These are phyloP conservation scores for Calophaca sinica DNA, from an alignment of 306 rosid genomes.

Conservation along the genomic window DNA sequence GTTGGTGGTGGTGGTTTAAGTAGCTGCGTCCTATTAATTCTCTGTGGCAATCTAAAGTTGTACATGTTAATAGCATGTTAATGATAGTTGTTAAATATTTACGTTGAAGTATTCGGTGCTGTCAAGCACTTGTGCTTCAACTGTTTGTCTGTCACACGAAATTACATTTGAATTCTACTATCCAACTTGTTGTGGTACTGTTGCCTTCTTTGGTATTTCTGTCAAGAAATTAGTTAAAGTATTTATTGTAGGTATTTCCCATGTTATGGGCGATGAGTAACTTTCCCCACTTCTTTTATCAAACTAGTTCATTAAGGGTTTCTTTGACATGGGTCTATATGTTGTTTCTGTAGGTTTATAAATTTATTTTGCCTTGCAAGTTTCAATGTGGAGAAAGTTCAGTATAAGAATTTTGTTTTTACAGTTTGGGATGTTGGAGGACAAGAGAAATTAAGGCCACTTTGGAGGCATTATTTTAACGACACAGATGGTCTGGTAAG, in stretches of 20 bases:
- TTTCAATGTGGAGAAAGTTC: slow-evolving; percentile 97
- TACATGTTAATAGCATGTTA: slow-evolving; percentile 3
- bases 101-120: background rate
- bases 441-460: slow-evolving; percentile 94
- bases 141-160: too few relatives aligned
- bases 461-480: slow-evolving; percentile 97
- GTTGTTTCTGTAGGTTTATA: slow-evolving; percentile 36
- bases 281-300: background rate
- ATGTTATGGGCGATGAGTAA: too few relatives aligned
- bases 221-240: too few relatives aligned
- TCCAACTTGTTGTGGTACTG: too few relatives aligned
- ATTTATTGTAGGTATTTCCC: too few relatives aligned
- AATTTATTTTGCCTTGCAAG: slow-evolving; percentile 57
- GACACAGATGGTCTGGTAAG: slow-evolving; percentile 92
- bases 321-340: slow-evolving; percentile 5
- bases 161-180: too few relatives aligned
- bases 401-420: slow-evolving; percentile 94
- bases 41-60: background rate
- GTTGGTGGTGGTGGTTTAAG: background rate
- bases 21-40: background rate
- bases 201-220: too few relatives aligned
- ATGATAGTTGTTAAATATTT: background rate
- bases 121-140: background rate
- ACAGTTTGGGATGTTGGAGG: slow-evolving; percentile 99
- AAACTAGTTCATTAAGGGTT: background rate